Base-by-base conservation (phyloP, 768 basidiomycete species). In the Kwoniella shandongensis region DNA sequence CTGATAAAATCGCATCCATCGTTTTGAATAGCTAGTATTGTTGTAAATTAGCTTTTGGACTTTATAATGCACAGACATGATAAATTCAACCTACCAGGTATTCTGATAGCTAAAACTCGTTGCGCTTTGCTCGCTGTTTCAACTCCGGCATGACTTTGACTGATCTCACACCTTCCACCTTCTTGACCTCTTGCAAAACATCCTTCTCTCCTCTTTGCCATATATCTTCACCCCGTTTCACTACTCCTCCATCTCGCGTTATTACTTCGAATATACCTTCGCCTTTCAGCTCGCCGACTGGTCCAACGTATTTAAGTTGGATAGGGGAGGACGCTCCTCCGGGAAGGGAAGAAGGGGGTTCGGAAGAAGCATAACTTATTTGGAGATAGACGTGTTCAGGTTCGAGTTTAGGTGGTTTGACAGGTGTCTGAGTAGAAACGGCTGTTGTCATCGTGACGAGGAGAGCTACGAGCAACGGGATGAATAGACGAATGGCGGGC, bases 251-350 rank as follows among this genome's bases (percentile, higher is more conserved):
- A 22, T 53, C 15, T 7, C 27, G 39, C 2, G 36, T 38, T 1
- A 66, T 51, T 36, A 58, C 56, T 49, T 69, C 51, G 45, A 69
- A 72, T 40, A 72, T 65, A 46, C 68, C 61, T 51, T 72, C 70
- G 18, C 66, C 67, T 32, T 56, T 35, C 3, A 72, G 53, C 35
- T 72, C 70, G n/a, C 70, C 70, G 10, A 72, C 61, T 7, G 63
- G 70, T 7, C 63, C 70, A 11, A 69, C 18, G 39, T 65, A 66
- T 12, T 46, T 44, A 3, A 67, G 39, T 38, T 54, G 23, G n/a
- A 50, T 30, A 0, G 41, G 15, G 1, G 40, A 23, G n/a, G 53
- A 23, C 4, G 44, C 30, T 2, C 57, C 17, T 2, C 41, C 10
- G 13, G 7, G 12, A 1, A 41, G 3, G 41, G 57, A 48, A 17